Percentiles rank a stretch among this genome's conserved stretches.
Conservation (phyloP, 352 stramenopile species). For the Phytophthora fragariae region DNA sequence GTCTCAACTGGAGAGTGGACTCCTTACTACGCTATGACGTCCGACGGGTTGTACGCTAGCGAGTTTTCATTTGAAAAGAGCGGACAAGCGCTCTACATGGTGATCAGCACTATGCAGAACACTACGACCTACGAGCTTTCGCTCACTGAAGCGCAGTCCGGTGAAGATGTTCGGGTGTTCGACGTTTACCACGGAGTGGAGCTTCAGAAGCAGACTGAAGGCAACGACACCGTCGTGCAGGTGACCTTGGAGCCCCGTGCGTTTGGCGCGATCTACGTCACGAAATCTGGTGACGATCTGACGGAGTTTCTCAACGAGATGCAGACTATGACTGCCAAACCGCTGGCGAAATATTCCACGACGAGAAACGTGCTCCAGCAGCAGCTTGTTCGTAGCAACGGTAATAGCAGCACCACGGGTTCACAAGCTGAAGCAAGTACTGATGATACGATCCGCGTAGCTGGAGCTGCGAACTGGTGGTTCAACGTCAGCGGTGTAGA, state of each 20-base stretch:
- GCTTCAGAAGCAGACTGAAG: slow-evolving; percentile 29
- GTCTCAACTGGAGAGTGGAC: slow-evolving; percentile 57
- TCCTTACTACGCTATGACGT: slow-evolving; percentile 59
- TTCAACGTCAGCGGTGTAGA: slow-evolving; percentile 86
- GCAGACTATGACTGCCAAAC: slow-evolving; percentile 52
- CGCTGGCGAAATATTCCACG: slow-evolving; percentile 57
- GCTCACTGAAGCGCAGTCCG: slow-evolving; percentile 35
- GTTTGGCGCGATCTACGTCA: slow-evolving; percentile 67
- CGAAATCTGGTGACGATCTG: slow-evolving; percentile 36
- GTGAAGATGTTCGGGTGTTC: slow-evolving; percentile 44
- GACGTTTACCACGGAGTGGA: slow-evolving; percentile 73
- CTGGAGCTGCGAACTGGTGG: slow-evolving; percentile 64
- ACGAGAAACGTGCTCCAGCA: slow-evolving; percentile 50
- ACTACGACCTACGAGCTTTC: slow-evolving; percentile 42
- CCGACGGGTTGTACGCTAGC: slow-evolving; percentile 52
- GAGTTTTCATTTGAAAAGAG: slow-evolving; percentile 47
- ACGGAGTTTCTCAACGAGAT: slow-evolving; percentile 59
- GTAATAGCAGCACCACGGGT: neutral
- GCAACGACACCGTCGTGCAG: slow-evolving; percentile 24
- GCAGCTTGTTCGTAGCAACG: slow-evolving; percentile 35
- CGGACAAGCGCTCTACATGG: slow-evolving; percentile 58
- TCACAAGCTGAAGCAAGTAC: neutral
- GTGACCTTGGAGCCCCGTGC: slow-evolving; percentile 60
- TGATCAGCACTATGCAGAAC: slow-evolving; percentile 59
- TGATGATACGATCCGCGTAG: slow-evolving; percentile 60